Evolutionary conservation across 140 eudicot genomes (phyloP), one percentile per base, ranked within the genome.

Genomic region (Eryngium alpinum): DNA sequence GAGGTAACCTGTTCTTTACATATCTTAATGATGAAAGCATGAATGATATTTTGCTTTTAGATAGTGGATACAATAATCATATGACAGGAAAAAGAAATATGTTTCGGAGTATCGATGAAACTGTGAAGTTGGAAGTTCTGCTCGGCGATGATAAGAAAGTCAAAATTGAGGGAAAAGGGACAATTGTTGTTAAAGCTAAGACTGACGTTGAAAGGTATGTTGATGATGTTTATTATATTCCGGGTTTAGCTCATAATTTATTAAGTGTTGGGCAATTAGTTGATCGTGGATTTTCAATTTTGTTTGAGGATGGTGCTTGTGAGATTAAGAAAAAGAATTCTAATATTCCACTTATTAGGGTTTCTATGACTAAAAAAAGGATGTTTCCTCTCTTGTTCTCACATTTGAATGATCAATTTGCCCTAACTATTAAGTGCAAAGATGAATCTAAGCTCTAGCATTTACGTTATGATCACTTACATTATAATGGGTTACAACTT

Each of bases 241-340:
- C 76, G 5, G 50, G 50, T 14, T 73, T 73, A 22, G 53, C 78
- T 1, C 78, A 73, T 73, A 73, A 73, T 34, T n/a, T 73, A 31
- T 28, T 73, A 17, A 73, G 78, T 73, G 78, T 73, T 4, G 78
- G 78, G 9, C 78, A 73, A 19, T 43, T 73, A 43, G 44, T n/a
- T 34, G 51, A 73, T 3, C 43, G 10, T 9, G 57, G 78, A 0
- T 73, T 34, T 22, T 5, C 9, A 9, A 28, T 38, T 73, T 4
- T 4, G 2, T 73, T 73, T 43, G 16, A 73, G 22, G 56, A 73
- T 34, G 31, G 24, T 17, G 10, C 22, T 1, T 73, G 78, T 43
- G 56, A 73, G 6, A 73, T 38, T 38, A 73, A 46, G 21, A 53
- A 53, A 10, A 53, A 18, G 57, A 38, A 73, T 19, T 15, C 67